Conservation (phyloP, 2,329 filamentous ascomycete genomes). For the Stenocarpella maydis region DNA sequence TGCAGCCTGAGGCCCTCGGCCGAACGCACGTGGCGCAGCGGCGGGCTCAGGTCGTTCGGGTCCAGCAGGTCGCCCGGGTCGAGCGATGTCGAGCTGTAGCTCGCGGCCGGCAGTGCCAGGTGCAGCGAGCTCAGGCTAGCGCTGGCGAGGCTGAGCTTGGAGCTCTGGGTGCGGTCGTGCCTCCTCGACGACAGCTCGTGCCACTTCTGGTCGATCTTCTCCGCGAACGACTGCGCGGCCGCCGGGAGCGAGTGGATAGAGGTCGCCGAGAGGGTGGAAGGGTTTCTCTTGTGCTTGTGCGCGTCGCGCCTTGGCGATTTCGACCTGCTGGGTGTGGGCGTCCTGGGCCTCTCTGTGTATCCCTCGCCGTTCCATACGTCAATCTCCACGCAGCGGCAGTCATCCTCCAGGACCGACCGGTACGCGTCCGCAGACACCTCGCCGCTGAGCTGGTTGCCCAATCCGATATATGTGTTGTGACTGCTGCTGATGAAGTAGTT, state of each 20-base stretch:
- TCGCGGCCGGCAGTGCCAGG: conserved; percentile 35
- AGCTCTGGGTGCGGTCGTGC: conserved; percentile 49
- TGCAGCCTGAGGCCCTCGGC: conserved; percentile 29
- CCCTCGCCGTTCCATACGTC: conserved; percentile 86
- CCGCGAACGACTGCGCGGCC: conserved; percentile 50
- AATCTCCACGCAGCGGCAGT: conserved; percentile 92
- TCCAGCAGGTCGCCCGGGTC: conserved; percentile 30
- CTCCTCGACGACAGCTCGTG: conserved; percentile 38
- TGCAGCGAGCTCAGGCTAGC: conserved; percentile 47
- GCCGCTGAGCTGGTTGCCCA: conserved; percentile 84
- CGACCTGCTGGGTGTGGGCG: conserved; percentile 44
- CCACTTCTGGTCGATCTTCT: conserved; percentile 46
- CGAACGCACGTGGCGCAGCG: conserved; percentile 29
- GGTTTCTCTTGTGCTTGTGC: conserved; percentile 54
- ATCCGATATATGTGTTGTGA: conserved; percentile 89
- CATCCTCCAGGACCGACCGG: conserved; percentile 74
- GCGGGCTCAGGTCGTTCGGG: conserved; percentile 29
- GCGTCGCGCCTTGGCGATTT: conserved; percentile 44
- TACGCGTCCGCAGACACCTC: conserved; percentile 82
- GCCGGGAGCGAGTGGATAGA: conserved; percentile 49
- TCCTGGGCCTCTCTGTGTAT: conserved; percentile 44
- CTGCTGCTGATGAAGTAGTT: conserved; percentile 96
- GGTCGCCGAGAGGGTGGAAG: conserved; percentile 53
- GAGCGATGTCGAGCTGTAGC: conserved; percentile 37
- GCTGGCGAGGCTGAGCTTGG: conserved; percentile 49